phyloP scores from a whole-genome alignment of 148 eudicot species.

The Rhododendron henanense region DNA sequence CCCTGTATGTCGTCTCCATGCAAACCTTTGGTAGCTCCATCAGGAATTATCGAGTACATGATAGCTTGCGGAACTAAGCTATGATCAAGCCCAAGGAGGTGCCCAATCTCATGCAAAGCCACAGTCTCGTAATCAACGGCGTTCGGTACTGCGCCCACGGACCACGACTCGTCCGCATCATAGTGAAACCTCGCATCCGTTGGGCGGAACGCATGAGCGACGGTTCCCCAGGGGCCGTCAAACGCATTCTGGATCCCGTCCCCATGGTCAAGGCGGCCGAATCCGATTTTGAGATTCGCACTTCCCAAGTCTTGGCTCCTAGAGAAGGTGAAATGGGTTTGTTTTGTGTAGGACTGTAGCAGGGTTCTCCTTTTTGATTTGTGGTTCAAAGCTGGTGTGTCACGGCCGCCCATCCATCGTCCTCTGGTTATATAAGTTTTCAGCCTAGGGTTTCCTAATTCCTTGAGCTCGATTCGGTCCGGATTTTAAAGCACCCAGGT shows the following conservation, averaged over 20 bases:
- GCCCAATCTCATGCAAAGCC: conserved; percentile 13
- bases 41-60: background rate
- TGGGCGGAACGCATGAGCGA: conserved; percentile 21
- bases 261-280: background rate
- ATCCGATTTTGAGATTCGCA: background rate
- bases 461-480: too few relatives aligned
- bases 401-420: too few relatives aligned
- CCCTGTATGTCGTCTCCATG: too few relatives aligned
- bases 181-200: conserved; percentile 19
- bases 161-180: conserved; percentile 14
- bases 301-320: background rate
- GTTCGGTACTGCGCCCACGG: background rate
- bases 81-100: background rate
- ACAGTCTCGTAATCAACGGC: conserved; percentile 14
- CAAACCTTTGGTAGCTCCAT: too few relatives aligned
- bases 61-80: background rate
- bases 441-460: too few relatives aligned
- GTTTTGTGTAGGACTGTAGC: too few relatives aligned
- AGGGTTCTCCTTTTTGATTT: too few relatives aligned
- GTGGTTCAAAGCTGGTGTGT: too few relatives aligned
- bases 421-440: too few relatives aligned
- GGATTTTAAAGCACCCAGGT: too few relatives aligned
- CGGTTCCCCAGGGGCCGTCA: conserved; percentile 6
- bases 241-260: conserved; percentile 11
- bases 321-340: background rate